Evolutionary conservation across 371 early-diverging fungal genomes (phyloP), one percentile per base, ranked within the genome.

Genomic region (Mucor lusitanicus): DNA sequence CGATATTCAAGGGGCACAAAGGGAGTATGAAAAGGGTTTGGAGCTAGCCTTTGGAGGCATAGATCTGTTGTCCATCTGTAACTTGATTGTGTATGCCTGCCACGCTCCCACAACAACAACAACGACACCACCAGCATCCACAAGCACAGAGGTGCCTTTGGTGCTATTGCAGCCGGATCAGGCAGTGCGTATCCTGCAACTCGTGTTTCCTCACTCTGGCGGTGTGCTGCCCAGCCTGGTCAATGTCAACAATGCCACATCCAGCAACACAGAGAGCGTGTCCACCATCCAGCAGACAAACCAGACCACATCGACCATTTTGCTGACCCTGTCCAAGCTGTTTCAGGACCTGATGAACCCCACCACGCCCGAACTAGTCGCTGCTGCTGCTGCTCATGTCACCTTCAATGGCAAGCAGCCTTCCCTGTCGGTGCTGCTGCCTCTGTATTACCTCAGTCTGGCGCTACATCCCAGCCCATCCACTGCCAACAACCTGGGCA

Each of bases 401-500:
- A 78, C 83, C 28, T 78, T 81, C 30, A 46, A 30, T 21, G 21
- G 35, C 70, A 75, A 30, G 12, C 73, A 78, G 23, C 90, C 90
- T 32, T 85, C 87, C 13, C 75, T 91, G 72, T 75, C 88, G 3
- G 74, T 90, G 21, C 84, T 94, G 12, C 73, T 95, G 42, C 89
- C 92, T 2, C 81, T 95, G 21, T 95, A 95, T 76, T 96, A 95
- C 71, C 67, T 94, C 30, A 90, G 94, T 58, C 74, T 95, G 57
- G 85, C 92, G 4, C 78, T 95, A 30, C 83, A 88, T 66, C 94
- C 95, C 19, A 92, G 93, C 28, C 94, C 97, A 9, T 93, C 94
- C 19, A 94, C 94, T 1, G 94, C 95, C 75, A 93, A 95, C 78
- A 95, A 95, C 69, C 70, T 96, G 33, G 96, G 96, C 13, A 95